These are phyloP conservation scores for Acacia melanoxylon DNA, from an alignment of 306 rosid species.

Conservation along the genomic window DNA sequence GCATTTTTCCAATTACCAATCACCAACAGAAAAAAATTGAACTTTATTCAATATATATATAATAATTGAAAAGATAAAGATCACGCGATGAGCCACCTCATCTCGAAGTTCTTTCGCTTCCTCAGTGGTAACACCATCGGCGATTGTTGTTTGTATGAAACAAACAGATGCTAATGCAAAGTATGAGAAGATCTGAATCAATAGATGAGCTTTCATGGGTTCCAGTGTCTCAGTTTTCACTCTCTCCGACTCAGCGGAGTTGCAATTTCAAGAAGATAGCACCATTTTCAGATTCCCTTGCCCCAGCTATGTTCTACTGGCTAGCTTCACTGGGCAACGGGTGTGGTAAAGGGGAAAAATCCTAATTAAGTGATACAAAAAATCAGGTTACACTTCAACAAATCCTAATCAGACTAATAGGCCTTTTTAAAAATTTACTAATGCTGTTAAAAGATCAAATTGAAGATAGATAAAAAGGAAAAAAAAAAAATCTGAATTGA, in stretches of 20 bases:
- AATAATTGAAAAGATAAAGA: neutral
- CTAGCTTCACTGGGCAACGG: neutral
- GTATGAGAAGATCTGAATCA: conserved; percentile 41
- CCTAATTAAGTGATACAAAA: too few relatives aligned
- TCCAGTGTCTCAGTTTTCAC: neutral
- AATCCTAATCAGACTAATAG: too few relatives aligned
- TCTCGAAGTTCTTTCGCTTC: conserved; percentile 79
- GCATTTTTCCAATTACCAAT: neutral
- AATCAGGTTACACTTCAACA: too few relatives aligned
- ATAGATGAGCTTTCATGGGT: conserved; percentile 46
- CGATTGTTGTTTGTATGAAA: conserved; percentile 32
- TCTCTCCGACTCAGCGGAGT: neutral
- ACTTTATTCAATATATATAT: neutral
- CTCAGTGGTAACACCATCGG: conserved; percentile 63
- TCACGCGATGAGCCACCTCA: conserved; percentile 46
- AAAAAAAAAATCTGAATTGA: too few relatives aligned
- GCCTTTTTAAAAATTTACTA: too few relatives aligned
- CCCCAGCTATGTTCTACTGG: neutral
- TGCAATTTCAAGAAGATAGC: neutral
- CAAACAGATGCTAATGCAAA: conserved; percentile 33
- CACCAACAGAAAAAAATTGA: neutral
- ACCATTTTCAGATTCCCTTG: neutral
- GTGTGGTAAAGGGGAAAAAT: neutral
- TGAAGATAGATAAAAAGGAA: too few relatives aligned
- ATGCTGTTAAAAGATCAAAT: too few relatives aligned